Percentiles rank a stretch among this genome's conserved stretches.
phyloP scores from a whole-genome alignment of 2,329 filamentous ascomycete species.

The Fusarium buxicola region DNA sequence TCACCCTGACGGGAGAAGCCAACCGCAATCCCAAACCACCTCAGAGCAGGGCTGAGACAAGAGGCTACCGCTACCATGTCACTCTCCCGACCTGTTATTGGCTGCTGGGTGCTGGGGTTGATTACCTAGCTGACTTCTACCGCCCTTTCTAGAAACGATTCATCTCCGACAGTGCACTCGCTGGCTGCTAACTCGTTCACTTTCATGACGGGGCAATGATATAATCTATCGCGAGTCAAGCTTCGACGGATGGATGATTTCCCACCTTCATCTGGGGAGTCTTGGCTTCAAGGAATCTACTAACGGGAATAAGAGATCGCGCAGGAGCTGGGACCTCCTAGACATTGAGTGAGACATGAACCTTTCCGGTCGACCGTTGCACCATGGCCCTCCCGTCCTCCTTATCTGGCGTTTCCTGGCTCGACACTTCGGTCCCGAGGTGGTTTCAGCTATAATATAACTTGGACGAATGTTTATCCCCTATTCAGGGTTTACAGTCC shows the following conservation, averaged over 20 bases:
- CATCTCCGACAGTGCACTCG: conserved; percentile 35
- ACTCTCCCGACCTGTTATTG: conserved; percentile 27
- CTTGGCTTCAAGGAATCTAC: conserved; percentile 10
- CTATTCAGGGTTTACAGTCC: background rate
- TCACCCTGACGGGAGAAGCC: background rate
- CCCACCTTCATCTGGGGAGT: conserved; percentile 3
- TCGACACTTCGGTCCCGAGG: background rate
- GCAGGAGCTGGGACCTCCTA: conserved; percentile 12
- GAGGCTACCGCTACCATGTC: conserved; percentile 4
- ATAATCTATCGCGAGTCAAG: background rate
- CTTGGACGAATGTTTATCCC: background rate
- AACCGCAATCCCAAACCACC: conserved; percentile 4
- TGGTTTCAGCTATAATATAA: background rate
- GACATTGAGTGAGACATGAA: conserved; percentile 20
- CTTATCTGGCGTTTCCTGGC: conserved; percentile 1
- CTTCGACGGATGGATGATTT: conserved; percentile 9
- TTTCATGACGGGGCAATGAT: conserved; percentile 7
- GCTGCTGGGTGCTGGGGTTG: conserved; percentile 9
- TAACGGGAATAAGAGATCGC: conserved; percentile 28
- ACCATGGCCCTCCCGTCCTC: conserved; percentile 12
- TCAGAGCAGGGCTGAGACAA: conserved; percentile 41
- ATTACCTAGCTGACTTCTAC: conserved; percentile 40
- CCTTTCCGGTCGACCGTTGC: conserved; percentile 7
- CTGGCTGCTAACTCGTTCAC: conserved; percentile 15
- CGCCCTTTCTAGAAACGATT: conserved; percentile 43